These are phyloP conservation scores for Tetracentron sinense DNA, from an alignment of 164 flowering plant species.

Conservation along the genomic window DNA sequence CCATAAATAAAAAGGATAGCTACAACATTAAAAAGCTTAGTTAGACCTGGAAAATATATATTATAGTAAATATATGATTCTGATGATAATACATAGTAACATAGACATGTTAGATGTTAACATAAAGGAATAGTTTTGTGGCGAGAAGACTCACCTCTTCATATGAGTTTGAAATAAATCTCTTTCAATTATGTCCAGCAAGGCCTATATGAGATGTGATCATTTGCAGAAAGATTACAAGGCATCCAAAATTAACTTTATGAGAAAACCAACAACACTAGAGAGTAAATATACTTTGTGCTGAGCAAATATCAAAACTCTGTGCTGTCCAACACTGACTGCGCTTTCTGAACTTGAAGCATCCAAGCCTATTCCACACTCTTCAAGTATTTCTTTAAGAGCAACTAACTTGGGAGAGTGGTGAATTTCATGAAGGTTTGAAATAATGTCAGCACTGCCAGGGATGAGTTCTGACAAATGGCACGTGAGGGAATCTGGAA, in stretches of 20 bases:
- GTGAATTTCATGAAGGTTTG: slow-evolving; percentile 74
- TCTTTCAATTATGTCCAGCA: slow-evolving; percentile 90
- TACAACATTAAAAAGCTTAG: too few relatives aligned
- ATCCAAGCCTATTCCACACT: slow-evolving; percentile 96
- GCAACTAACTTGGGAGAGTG: slow-evolving; percentile 98
- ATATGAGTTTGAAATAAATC: slow-evolving; percentile 84
- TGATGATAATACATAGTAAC: too few relatives aligned
- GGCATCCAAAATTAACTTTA: background rate
- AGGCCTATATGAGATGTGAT: slow-evolving; percentile 50
- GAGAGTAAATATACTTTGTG: slow-evolving; percentile 55
- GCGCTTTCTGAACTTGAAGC: slow-evolving; percentile 59
- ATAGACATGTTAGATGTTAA: too few relatives aligned
- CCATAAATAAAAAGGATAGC: too few relatives aligned
- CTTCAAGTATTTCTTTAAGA: slow-evolving; percentile 92
- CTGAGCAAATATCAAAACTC: slow-evolving; percentile 95
- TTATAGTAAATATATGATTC: too few relatives aligned
- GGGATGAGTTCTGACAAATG: slow-evolving; percentile 57
- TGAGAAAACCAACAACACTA: background rate
- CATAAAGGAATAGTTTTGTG: background rate
- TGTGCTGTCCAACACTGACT: slow-evolving; percentile 75
- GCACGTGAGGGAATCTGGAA: slow-evolving; percentile 44
- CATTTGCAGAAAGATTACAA: slow-evolving; percentile 8
- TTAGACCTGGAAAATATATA: too few relatives aligned
- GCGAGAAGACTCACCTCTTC: slow-evolving; percentile 55
- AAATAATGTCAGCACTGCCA: slow-evolving; percentile 40